Percentiles rank a stretch among this genome's conserved stretches.
Evolutionary conservation across 345 rosid genomes (phyloP).

Genomic region (Mercurialis annua): DNA sequence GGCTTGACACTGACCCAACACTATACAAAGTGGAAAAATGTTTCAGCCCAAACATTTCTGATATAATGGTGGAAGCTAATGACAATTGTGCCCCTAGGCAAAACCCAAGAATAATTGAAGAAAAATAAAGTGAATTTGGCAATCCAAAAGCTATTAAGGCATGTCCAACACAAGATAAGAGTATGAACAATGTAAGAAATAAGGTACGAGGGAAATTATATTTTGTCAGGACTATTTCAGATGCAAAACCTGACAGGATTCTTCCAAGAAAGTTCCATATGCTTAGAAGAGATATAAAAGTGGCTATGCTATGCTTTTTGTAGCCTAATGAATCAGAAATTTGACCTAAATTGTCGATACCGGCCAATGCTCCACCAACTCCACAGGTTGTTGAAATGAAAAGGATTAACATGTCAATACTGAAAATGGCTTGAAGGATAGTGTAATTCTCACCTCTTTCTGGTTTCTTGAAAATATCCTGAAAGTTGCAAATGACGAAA

Average conservation of each 20-base stretch:
- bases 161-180: conserved; percentile 18
- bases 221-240: conserved; percentile 11
- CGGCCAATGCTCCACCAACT: conserved; percentile 21
- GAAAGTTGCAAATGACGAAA: not conserved
- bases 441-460: conserved; percentile 22
- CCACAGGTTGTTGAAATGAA: conserved; percentile 23
- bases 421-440: conserved; percentile 21
- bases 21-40: conserved; percentile 22
- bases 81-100: conserved; percentile 27
- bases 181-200: conserved; percentile 9
- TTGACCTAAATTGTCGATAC: conserved; percentile 27
- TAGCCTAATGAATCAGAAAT: conserved; percentile 22
- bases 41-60: conserved; percentile 25
- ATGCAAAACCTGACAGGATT: conserved; percentile 21
- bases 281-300: conserved; percentile 20
- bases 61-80: conserved; percentile 17
- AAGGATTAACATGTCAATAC: conserved; percentile 17
- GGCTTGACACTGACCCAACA: conserved; percentile 20
- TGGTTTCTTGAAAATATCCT: conserved; percentile 9
- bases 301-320: conserved; percentile 8
- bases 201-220: conserved; percentile 20
- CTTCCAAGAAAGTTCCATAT: conserved; percentile 25
- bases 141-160: conserved; percentile 14
- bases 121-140: conserved; percentile 19
- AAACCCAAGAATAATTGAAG: conserved; percentile 21